A percentile compares a stretch with the other conserved stretches of the same genome.
Evolutionary conservation across 2,329 filamentous ascomycete genomes (phyloP).

Genomic region (Monilinia laxa): DNA sequence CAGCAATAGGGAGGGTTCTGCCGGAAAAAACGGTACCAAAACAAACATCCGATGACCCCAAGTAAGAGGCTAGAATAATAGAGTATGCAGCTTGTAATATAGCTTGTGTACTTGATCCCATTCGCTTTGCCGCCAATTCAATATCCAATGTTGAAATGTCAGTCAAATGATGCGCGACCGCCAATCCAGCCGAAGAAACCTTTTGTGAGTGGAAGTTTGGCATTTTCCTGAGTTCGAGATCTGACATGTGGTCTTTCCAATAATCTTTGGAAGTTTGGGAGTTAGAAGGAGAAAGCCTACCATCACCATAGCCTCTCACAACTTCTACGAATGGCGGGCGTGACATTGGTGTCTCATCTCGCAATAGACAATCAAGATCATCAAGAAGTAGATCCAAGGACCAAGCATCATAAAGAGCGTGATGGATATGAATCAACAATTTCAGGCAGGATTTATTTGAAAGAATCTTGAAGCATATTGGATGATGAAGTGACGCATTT

Average conservation of each 20-base stretch:
- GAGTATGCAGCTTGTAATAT: conserved; percentile 73
- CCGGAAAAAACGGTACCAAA: conserved; percentile 83
- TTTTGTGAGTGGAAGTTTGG: conserved; percentile 56
- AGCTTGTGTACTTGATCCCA: conserved; percentile 57
- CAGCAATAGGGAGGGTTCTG: conserved; percentile 67
- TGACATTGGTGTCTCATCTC: conserved; percentile 17
- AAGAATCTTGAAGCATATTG: conserved; percentile 61
- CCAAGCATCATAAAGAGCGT: conserved; percentile 93
- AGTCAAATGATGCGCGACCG: conserved; percentile 34
- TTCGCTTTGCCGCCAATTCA: conserved; percentile 31
- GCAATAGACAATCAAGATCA: conserved; percentile 58
- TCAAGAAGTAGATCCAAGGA: conserved; percentile 72
- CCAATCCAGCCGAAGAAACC: conserved; percentile 36
- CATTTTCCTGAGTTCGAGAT: conserved; percentile 53
- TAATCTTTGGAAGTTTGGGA: conserved; percentile 55
- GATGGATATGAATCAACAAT: conserved; percentile 60
- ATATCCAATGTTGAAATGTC: conserved; percentile 39
- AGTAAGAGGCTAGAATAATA: conserved; percentile 64
- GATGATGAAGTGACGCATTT: conserved; percentile 46
- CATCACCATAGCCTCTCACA: conserved; percentile 49
- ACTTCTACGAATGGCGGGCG: conserved; percentile 63
- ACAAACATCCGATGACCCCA: conserved; percentile 64
- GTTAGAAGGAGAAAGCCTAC: conserved; percentile 31
- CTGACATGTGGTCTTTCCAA: conserved; percentile 67
- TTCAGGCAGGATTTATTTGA: conserved; percentile 31